These are phyloP conservation scores for Boletus smithii DNA, from an alignment of 1,284 basidiomycete genomes.

Conservation along the genomic window DNA sequence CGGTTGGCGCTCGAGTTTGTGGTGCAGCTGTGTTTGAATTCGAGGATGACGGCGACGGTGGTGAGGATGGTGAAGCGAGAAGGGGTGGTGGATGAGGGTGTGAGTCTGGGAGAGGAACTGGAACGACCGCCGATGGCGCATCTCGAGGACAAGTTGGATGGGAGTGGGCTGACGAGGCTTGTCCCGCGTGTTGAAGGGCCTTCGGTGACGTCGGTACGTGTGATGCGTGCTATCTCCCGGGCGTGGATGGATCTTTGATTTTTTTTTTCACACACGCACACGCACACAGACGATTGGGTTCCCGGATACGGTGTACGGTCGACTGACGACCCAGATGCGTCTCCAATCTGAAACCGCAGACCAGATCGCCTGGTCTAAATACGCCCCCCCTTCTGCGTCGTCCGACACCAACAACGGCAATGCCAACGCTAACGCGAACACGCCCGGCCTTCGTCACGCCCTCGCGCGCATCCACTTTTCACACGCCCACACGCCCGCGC, in stretches of 20 bases:
- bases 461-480: slow-evolving; percentile 57
- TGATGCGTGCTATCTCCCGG: background rate
- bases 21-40: slow-evolving; percentile 74
- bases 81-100: background rate
- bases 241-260: background rate
- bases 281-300: slow-evolving; percentile 42
- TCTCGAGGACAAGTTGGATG: slow-evolving; percentile 1
- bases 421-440: background rate
- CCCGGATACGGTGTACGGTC: slow-evolving; percentile 67
- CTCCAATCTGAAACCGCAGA: slow-evolving; percentile 72
- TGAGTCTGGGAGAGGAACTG: slow-evolving; percentile 35
- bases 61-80: slow-evolving; percentile 30
- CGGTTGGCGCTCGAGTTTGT: slow-evolving; percentile 82
- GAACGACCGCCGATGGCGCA: slow-evolving; percentile 8
- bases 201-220: slow-evolving; percentile 15
- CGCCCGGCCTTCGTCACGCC: background rate
- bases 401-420: background rate
- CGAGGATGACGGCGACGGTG: slow-evolving; percentile 66
- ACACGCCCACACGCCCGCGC: slow-evolving; percentile 41
- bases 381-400: slow-evolving; percentile 31
- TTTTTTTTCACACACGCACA: slow-evolving; percentile 16
- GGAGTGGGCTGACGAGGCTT: background rate
- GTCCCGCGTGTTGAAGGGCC: background rate
- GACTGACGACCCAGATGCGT: slow-evolving; percentile 50
- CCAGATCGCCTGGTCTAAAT: slow-evolving; percentile 60